A percentile compares a stretch with the other conserved stretches of the same genome.
phyloP scores from a whole-genome alignment of 2,329 filamentous ascomycete species.

The Fonsecaea nubica region DNA sequence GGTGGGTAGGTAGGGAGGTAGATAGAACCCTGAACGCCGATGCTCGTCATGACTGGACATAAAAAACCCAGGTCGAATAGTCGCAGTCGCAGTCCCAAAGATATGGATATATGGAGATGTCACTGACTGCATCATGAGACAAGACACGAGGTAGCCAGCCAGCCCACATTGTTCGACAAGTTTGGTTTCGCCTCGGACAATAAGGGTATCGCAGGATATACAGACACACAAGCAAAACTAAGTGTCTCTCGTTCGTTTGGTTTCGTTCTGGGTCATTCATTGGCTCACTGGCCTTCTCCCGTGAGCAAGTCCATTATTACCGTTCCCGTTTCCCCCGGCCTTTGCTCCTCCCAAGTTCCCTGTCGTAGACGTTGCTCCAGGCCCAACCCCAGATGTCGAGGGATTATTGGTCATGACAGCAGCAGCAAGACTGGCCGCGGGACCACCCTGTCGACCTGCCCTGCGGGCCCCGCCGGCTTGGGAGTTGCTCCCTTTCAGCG shows the following conservation, averaged over 20 bases:
- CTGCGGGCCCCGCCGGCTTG: conserved; percentile 14
- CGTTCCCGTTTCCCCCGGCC: conserved; percentile 15
- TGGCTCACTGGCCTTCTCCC: conserved; percentile 24
- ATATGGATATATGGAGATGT: not conserved
- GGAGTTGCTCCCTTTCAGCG: conserved; percentile 46
- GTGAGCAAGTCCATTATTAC: conserved; percentile 9
- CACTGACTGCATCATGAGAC: too few species aligned
- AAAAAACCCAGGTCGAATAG: not conserved
- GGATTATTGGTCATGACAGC: conserved; percentile 26
- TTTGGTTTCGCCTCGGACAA: too few species aligned
- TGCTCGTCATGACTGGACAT: not conserved
- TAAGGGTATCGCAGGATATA: too few species aligned
- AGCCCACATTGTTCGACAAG: too few species aligned
- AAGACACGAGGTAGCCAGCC: too few species aligned
- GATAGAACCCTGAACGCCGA: not conserved
- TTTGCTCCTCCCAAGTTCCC: not conserved
- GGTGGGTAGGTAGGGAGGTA: too few species aligned
- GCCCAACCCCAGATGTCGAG: not conserved
- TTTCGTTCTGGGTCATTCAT: conserved; percentile 6
- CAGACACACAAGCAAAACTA: too few species aligned
- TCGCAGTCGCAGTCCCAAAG: not conserved
- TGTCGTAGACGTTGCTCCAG: conserved; percentile 1
- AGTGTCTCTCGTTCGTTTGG: not conserved
- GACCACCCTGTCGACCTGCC: conserved; percentile 9
- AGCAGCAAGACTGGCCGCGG: conserved; percentile 31